phyloP scores from a whole-genome alignment of 1,284 basidiomycete species.

The Moesziomyces antarcticus region DNA sequence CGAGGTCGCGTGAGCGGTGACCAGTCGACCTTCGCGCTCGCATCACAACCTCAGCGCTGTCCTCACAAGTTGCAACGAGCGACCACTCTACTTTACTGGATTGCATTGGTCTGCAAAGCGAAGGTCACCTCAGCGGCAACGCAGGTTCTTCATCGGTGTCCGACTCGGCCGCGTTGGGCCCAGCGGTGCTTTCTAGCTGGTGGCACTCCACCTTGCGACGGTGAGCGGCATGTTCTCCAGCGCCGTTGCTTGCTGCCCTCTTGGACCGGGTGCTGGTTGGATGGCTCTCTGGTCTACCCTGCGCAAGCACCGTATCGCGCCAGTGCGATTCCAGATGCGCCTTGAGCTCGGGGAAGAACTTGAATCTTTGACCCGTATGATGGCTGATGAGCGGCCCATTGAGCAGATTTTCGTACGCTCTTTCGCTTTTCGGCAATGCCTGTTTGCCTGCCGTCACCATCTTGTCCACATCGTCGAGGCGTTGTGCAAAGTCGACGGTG shows the following conservation, averaged over 20 bases:
- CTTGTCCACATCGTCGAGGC: conserved; percentile 72
- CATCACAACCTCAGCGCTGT: too few species aligned
- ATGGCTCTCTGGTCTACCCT: background rate
- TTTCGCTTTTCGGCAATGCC: conserved; percentile 16
- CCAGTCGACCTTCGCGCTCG: too few species aligned
- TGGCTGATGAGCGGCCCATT: conserved; percentile 30
- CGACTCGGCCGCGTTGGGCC: background rate
- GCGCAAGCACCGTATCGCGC: conserved; percentile 8
- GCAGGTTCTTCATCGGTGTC: conserved; percentile 28
- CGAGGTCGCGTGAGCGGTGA: background rate
- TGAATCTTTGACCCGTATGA: conserved; percentile 18
- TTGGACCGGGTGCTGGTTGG: background rate
- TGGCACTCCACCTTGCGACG: conserved; percentile 10
- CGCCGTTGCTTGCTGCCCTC: background rate
- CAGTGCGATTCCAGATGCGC: conserved; percentile 34
- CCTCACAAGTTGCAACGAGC: too few species aligned
- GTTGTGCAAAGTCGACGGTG: conserved; percentile 84
- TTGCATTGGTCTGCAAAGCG: background rate
- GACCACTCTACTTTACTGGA: background rate
- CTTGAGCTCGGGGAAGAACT: conserved; percentile 34
- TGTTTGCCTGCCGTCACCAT: conserved; percentile 10
- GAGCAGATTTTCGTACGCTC: conserved; percentile 37
- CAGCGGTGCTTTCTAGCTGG: background rate
- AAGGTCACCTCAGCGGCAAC: conserved; percentile 7
- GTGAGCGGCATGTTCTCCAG: background rate